Conservation (phyloP, 805 yeast genomes). For the Teunomyces kruisii region DNA sequence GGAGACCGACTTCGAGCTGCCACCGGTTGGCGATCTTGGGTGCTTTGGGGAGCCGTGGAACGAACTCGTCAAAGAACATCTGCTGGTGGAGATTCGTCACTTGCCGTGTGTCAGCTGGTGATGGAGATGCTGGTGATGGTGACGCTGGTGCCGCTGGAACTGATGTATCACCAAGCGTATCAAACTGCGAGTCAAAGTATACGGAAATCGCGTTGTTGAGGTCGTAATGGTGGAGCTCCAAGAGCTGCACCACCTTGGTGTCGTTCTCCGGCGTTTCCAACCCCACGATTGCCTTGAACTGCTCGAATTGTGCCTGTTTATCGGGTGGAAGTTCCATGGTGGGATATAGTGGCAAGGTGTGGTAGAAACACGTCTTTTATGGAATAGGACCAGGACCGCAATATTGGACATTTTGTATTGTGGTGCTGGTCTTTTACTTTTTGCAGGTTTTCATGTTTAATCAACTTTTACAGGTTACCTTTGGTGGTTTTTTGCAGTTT, state of each 20-base stretch:
- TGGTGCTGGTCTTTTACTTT: too few species aligned
- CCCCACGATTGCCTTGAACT: slow-evolving; percentile 52
- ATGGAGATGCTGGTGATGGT: not conserved
- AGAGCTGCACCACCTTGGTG: slow-evolving; percentile 45
- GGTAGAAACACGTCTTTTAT: not conserved
- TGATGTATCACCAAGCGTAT: slow-evolving; percentile 14
- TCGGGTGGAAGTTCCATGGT: slow-evolving; percentile 4
- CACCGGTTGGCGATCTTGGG: slow-evolving; percentile 39
- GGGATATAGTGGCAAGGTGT: not conserved
- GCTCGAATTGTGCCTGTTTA: slow-evolving; percentile 26
- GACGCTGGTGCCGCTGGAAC: slow-evolving; percentile 6
- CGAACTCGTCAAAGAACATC: slow-evolving; percentile 22
- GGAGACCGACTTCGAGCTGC: slow-evolving; percentile 44
- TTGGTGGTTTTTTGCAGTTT: not conserved
- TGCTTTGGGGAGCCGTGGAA: slow-evolving; percentile 42
- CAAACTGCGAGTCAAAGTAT: slow-evolving; percentile 55
- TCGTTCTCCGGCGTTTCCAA: slow-evolving; percentile 47
- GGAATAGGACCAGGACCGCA: too few species aligned
- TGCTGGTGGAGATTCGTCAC: slow-evolving; percentile 26
- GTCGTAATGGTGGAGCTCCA: slow-evolving; percentile 57
- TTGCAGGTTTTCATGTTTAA: not conserved
- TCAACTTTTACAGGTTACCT: too few species aligned
- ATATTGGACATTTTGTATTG: too few species aligned
- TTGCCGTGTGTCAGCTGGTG: slow-evolving; percentile 6
- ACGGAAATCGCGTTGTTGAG: slow-evolving; percentile 60